Conservation (phyloP, 371 early-diverging fungal species). For the Parasitella parasitica region DNA sequence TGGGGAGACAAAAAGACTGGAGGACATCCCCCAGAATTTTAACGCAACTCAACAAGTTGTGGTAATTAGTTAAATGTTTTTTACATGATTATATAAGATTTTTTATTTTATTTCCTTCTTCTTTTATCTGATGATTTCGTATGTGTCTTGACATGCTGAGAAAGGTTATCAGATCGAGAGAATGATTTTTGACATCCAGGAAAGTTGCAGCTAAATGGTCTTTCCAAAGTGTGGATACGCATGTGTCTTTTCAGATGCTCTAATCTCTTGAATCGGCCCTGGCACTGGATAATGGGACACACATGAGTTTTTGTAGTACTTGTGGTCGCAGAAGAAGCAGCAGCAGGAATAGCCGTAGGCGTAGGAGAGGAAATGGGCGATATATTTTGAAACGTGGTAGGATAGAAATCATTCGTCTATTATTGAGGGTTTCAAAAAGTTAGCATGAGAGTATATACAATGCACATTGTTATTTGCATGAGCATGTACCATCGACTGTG, state of each 20-base stretch:
- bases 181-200: slow-evolving; percentile 77
- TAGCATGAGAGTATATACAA: neutral
- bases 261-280: slow-evolving; percentile 70
- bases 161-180: slow-evolving; percentile 75
- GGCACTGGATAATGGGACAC: slow-evolving; percentile 56
- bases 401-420: neutral
- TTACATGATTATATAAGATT: slow-evolving; percentile 8
- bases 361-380: neutral
- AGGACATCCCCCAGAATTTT: slow-evolving; percentile 1
- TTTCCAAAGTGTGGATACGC: slow-evolving; percentile 82
- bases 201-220: slow-evolving; percentile 71
- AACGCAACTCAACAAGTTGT: neutral
- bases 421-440: neutral
- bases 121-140: slow-evolving; percentile 44
- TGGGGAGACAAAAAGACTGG: slow-evolving; percentile 10
- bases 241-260: slow-evolving; percentile 92
- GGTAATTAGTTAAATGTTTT: slow-evolving; percentile 43
- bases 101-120: slow-evolving; percentile 8
- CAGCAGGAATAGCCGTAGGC: neutral
- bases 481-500: neutral
- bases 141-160: slow-evolving; percentile 65
- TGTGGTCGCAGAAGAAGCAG: neutral
- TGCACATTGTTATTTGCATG: neutral
- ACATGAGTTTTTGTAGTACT: slow-evolving; percentile 42
- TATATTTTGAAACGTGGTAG: neutral